Conservation (phyloP, 768 basidiomycete species). For the Pulveroboletus frians region DNA sequence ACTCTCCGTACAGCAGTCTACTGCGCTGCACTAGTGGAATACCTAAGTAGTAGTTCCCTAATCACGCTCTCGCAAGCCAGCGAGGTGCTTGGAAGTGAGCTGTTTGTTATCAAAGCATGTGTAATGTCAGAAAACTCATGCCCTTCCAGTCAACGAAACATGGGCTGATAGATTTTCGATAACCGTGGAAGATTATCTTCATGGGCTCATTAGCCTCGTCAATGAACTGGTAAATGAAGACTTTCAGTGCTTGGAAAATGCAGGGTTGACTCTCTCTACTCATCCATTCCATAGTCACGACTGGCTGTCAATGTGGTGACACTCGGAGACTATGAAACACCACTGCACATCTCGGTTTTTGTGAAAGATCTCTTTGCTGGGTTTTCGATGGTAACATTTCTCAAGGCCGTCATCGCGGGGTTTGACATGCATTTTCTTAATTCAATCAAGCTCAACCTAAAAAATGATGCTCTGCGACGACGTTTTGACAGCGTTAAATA, state of each 20-base stretch:
- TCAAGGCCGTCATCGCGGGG: not conserved
- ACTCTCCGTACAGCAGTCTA: constrained; percentile 65
- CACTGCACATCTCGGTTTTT: constrained; percentile 70
- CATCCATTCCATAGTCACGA: constrained; percentile 49
- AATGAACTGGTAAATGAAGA: constrained; percentile 65
- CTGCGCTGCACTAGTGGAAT: constrained; percentile 60
- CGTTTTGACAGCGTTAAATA: constrained; percentile 82
- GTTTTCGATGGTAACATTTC: constrained; percentile 62
- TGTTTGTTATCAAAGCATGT: not conserved
- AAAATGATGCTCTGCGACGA: constrained; percentile 71
- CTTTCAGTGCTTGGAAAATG: not conserved
- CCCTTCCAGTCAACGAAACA: constrained; percentile 54
- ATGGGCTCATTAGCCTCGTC: constrained; percentile 69
- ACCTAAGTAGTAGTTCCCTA: constrained; percentile 53
- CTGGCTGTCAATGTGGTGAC: constrained; percentile 81
- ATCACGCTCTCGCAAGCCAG: constrained; percentile 50
- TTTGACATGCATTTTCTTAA: constrained; percentile 4
- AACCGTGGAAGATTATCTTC: constrained; percentile 75
- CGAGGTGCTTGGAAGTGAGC: constrained; percentile 64
- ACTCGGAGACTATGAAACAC: constrained; percentile 73
- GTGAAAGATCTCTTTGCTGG: constrained; percentile 81
- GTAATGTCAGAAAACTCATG: constrained; percentile 4
- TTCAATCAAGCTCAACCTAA: constrained; percentile 62
- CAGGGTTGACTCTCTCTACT: constrained; percentile 1
- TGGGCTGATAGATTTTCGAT: constrained; percentile 64